Evolutionary conservation across 148 eudicot species (phyloP).

Genomic region (Camellia japonica): DNA sequence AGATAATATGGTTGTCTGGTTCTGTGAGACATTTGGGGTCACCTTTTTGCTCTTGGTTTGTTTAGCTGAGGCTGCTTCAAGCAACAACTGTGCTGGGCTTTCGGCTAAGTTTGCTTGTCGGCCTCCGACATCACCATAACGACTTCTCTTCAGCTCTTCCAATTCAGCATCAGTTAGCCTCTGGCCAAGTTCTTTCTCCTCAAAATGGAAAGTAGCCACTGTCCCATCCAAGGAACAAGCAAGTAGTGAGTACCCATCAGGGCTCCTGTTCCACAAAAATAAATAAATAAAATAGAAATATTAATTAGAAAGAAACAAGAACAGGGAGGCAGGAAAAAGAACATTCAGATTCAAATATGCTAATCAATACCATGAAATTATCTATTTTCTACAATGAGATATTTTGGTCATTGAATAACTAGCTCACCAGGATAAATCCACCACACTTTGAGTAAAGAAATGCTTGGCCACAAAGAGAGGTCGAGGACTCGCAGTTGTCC

Average conservation of each 20-base stretch:
- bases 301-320: not conserved
- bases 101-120: slow-evolving; percentile 89
- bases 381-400: not conserved
- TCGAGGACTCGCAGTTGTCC: slow-evolving; percentile 98
- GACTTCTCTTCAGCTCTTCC: slow-evolving; percentile 74
- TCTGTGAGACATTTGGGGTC: slow-evolving; percentile 35
- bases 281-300: not conserved
- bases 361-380: not conserved
- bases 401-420: not conserved
- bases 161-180: slow-evolving; percentile 72
- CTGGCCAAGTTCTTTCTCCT: slow-evolving; percentile 77
- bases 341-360: not conserved
- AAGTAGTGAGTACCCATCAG: slow-evolving; percentile 94
- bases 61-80: slow-evolving; percentile 91
- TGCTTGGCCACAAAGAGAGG: slow-evolving; percentile 98
- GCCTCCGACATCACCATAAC: slow-evolving; percentile 94
- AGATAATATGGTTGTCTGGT: slow-evolving; percentile 44
- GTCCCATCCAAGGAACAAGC: slow-evolving; percentile 98
- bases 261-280: slow-evolving; percentile 61
- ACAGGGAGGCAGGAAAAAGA: not conserved
- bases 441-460: slow-evolving; percentile 92
- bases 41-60: slow-evolving; percentile 54
- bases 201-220: slow-evolving; percentile 87
- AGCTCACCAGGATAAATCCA: slow-evolving; percentile 86
- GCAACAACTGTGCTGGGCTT: slow-evolving; percentile 87